Base-by-base conservation (phyloP, 306 rosid species). In the Mimosa bimucronata region DNA sequence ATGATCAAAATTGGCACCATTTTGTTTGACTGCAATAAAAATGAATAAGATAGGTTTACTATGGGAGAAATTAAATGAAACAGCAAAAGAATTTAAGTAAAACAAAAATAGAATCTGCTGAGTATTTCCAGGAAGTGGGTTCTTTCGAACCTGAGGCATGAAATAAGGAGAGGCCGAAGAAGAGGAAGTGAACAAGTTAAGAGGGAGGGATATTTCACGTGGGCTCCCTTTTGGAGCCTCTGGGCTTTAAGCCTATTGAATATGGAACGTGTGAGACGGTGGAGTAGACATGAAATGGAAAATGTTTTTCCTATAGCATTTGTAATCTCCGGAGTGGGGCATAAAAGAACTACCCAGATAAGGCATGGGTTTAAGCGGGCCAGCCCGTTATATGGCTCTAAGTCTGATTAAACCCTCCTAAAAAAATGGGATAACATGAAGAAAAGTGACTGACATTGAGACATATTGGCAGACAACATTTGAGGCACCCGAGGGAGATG, bases 401-500 rank as follows among this genome's bases (percentile, higher is more conserved):
- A n/a, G n/a, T n/a, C n/a, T n/a, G n/a, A n/a, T n/a, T n/a, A n/a
- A n/a, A n/a, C n/a, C n/a, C n/a, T n/a, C n/a, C n/a, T n/a, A n/a
- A 34, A 34, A 34, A 34, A 34, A 34, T 34, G 38, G 38, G 38
- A 34, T 34, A n/a, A n/a, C n/a, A 34, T 34, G 38, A 34, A 34
- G 38, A 34, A 34, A 34, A 34, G 38, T 34, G 38, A 34, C 38
- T 34, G 38, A 34, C 58, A 84, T 76, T 30, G 8, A 25, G 23
- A 2, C 5, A 12, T 16, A 67, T 79, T 79, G 48, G 70, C 68
- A 92, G 97, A 77, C 77, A 1, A 75, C 58, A 64, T 92, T 92
- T 53, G 88, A 90, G 13, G 73, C 85, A 50, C 91, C 97, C 0
- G n/a, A 53, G 58, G 97, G 92, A 79, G 75, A 88, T 68, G 87